Conservation (phyloP, 345 rosid genomes). For the Pistacia integerrima region DNA sequence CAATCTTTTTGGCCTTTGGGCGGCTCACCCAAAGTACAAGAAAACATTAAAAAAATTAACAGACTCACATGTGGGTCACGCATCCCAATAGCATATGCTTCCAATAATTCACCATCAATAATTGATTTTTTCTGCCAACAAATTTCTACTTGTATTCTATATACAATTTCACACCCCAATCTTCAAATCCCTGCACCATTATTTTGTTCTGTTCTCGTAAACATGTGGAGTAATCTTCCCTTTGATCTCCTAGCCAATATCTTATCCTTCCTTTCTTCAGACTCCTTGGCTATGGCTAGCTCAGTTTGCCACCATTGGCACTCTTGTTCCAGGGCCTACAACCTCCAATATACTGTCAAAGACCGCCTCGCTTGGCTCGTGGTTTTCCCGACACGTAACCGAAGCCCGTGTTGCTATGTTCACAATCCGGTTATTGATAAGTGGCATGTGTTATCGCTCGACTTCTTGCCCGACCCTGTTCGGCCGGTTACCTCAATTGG, state of each 20-base stretch:
- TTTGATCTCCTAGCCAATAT: slow-evolving; percentile 42
- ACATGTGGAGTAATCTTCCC: slow-evolving; percentile 61
- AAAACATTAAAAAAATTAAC: background rate
- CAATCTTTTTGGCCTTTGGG: slow-evolving; percentile 19
- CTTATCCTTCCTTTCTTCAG: slow-evolving; percentile 53
- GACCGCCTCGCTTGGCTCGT: slow-evolving; percentile 48
- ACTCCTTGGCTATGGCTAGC: slow-evolving; percentile 48
- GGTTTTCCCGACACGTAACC: slow-evolving; percentile 48
- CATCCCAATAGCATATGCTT: slow-evolving; percentile 22
- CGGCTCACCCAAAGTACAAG: slow-evolving; percentile 22
- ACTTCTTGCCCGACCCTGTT: slow-evolving; percentile 34
- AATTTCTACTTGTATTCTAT: slow-evolving; percentile 7
- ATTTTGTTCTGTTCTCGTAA: background rate
- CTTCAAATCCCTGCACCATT: background rate
- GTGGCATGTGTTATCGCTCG: slow-evolving; percentile 46
- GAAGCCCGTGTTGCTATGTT: slow-evolving; percentile 29
- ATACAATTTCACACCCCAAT: background rate
- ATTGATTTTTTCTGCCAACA: background rate
- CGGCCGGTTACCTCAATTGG: slow-evolving; percentile 40
- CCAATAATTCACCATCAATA: slow-evolving; percentile 17
- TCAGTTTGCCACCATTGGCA: slow-evolving; percentile 48
- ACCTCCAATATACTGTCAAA: background rate
- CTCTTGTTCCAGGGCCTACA: slow-evolving; percentile 31
- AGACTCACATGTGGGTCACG: slow-evolving; percentile 30
- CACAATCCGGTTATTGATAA: slow-evolving; percentile 37